Evolutionary conservation across 257 asterid genomes (phyloP).

Genomic region (Rhazya stricta): DNA sequence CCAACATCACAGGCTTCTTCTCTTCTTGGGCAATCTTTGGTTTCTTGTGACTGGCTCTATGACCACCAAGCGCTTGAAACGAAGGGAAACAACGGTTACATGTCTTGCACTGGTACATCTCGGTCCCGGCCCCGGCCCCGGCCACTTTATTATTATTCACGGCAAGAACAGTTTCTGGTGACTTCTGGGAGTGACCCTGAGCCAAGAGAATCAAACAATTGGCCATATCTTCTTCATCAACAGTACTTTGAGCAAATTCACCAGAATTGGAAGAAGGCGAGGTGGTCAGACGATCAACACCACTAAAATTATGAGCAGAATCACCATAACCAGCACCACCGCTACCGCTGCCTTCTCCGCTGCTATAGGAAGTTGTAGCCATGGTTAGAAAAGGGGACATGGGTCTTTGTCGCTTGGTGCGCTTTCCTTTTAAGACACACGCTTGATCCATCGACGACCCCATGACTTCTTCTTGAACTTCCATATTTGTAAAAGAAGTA

Average conservation of each 20-base stretch:
- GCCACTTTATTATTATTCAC: neutral
- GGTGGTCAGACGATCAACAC: conserved; percentile 15
- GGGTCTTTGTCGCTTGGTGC: conserved; percentile 61
- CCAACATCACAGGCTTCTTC: conserved; percentile 4
- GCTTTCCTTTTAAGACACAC: conserved; percentile 50
- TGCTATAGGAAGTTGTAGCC: conserved; percentile 46
- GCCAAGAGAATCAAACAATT: conserved; percentile 44
- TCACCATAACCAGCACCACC: neutral
- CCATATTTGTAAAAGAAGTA: conserved; percentile 25
- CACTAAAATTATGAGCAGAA: neutral
- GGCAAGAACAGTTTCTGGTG: neutral
- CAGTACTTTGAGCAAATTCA: conserved; percentile 12
- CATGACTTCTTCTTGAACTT: conserved; percentile 30
- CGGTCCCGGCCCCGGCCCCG: neutral
- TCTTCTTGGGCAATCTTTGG: conserved; percentile 32
- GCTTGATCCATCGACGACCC: neutral
- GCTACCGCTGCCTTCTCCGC: conserved; percentile 17
- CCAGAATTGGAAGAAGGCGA: conserved; percentile 33
- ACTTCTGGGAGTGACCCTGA: conserved; percentile 15
- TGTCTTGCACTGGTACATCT: conserved; percentile 37
- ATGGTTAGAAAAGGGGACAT: conserved; percentile 48
- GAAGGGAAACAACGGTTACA: conserved; percentile 38
- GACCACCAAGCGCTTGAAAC: conserved; percentile 50
- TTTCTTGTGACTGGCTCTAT: conserved; percentile 59
- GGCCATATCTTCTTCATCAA: conserved; percentile 46